phyloP scores from a whole-genome alignment of 176 grass and related monocot species.

The Lolium perenne region DNA sequence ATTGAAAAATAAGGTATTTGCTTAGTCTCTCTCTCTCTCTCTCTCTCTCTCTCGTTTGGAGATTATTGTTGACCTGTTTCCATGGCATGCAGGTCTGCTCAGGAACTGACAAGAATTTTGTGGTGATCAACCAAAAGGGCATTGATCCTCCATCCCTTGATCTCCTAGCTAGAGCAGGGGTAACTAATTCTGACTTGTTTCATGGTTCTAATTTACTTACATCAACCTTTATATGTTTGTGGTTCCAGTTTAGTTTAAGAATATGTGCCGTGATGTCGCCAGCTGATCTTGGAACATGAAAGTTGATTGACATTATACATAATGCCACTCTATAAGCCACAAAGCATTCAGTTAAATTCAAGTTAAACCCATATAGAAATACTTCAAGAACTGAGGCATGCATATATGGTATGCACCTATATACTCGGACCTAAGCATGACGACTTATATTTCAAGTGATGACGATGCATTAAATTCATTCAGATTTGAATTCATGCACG shows the following conservation, averaged over 20 bases:
- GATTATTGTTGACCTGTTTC: conserved; percentile 24
- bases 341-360: background rate
- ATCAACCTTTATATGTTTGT: background rate
- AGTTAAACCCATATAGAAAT: background rate
- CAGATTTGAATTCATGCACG: background rate
- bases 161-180: conserved; percentile 95
- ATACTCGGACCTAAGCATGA: too few species aligned
- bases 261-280: background rate
- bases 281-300: background rate
- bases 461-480: background rate
- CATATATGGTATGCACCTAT: too few species aligned
- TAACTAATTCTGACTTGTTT: conserved; percentile 43
- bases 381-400: too few species aligned
- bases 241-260: background rate
- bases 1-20: conserved; percentile 81
- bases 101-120: conserved; percentile 68
- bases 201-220: background rate
- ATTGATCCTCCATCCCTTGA: conserved; percentile 97
- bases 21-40: background rate
- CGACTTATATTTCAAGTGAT: conserved; percentile 3
- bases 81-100: conserved; percentile 69
- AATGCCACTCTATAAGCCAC: background rate
- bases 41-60: background rate
- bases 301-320: conserved; percentile 1
- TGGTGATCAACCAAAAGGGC: conserved; percentile 63